These are phyloP conservation scores for Tillandsia leiboldiana DNA, from an alignment of 176 grass and related monocot genomes.

Conservation along the genomic window DNA sequence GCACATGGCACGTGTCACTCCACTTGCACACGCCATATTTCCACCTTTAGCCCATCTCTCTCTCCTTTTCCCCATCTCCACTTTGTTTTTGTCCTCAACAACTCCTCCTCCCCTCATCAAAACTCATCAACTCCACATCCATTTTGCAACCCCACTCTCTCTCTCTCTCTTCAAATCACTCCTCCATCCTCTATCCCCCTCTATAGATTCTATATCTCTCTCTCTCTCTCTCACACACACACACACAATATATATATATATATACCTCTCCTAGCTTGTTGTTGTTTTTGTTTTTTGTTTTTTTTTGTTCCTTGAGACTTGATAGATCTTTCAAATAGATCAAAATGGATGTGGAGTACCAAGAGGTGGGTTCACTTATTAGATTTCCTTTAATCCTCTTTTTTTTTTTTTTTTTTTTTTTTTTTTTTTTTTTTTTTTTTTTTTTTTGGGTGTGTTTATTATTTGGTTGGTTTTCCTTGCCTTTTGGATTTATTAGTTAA, in stretches of 20 bases:
- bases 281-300: not conserved
- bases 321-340: not conserved
- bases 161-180: not conserved
- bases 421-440: not conserved
- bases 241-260: too few relatives aligned
- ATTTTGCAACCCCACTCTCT: not conserved
- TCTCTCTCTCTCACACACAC: too few relatives aligned
- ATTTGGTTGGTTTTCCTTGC: not conserved
- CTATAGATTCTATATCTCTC: not conserved
- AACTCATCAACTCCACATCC: not conserved
- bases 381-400: not conserved
- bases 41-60: not conserved
- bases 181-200: not conserved
- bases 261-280: not conserved
- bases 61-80: not conserved
- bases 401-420: not conserved
- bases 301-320: not conserved
- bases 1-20: constrained; percentile 42
- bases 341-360: constrained; percentile 59
- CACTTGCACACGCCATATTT: constrained; percentile 20
- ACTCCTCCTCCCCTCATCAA: constrained; percentile 9
- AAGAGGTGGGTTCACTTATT: constrained; percentile 37
- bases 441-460: not conserved
- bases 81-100: not conserved
- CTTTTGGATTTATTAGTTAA: not conserved